Conservation (phyloP, 2,329 filamentous ascomycete genomes). For the Ophiognomonia clavigignenti-juglandacearum region DNA sequence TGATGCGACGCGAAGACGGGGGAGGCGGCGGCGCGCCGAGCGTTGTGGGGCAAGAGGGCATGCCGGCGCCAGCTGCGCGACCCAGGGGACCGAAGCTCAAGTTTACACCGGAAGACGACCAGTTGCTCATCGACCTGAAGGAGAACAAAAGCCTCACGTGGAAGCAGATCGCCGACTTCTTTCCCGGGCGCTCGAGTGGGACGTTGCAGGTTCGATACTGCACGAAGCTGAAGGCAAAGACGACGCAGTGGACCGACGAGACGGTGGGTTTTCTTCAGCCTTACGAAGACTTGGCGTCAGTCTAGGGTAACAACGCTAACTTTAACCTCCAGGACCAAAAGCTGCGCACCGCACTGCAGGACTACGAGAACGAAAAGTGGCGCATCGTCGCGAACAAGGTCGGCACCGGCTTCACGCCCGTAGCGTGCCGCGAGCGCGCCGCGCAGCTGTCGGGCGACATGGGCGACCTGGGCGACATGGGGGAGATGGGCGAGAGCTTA, state of each 20-base stretch:
- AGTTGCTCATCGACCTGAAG: conserved; percentile 81
- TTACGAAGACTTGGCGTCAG: too few relatives aligned
- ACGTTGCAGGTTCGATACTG: conserved; percentile 93
- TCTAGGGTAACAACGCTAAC: not conserved
- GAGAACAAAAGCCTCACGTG: conserved; percentile 93
- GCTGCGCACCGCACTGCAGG: conserved; percentile 69
- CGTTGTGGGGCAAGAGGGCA: conserved; percentile 79
- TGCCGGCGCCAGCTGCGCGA: conserved; percentile 76
- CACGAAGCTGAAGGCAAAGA: conserved; percentile 91
- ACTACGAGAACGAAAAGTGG: conserved; percentile 92
- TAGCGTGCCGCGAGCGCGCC: conserved; percentile 79
- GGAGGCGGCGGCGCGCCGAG: conserved; percentile 63
- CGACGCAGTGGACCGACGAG: conserved; percentile 88
- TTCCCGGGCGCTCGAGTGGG: conserved; percentile 83
- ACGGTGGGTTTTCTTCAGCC: conserved; percentile 60
- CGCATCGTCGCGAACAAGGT: conserved; percentile 87
- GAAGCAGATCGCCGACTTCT: conserved; percentile 97
- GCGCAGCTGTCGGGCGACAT: conserved; percentile 45
- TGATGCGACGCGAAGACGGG: conserved; percentile 56
- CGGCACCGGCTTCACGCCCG: conserved; percentile 81
- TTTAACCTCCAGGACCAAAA: conserved; percentile 59
- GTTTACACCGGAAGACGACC: conserved; percentile 89
- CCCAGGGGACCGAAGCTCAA: conserved; percentile 88
- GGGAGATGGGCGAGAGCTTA: conserved; percentile 38
- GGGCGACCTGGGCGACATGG: conserved; percentile 28